Conservation (phyloP, 164 flowering plant species). For the Aristolochia californica region DNA sequence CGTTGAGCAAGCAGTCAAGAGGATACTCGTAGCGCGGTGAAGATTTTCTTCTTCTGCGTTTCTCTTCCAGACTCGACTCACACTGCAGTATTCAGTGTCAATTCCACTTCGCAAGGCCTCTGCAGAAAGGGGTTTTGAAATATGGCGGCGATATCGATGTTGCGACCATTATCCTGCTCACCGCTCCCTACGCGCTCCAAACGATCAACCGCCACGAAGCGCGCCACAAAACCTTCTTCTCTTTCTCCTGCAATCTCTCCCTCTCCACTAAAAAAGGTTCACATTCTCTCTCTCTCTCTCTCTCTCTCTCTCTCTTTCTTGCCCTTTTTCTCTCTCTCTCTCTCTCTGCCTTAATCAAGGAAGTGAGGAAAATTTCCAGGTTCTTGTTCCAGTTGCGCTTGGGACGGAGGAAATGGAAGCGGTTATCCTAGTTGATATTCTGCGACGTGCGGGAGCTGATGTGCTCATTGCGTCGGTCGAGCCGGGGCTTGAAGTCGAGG, state of each 20-base stretch:
- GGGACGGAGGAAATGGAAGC: constrained; percentile 95
- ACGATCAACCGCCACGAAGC: constrained; percentile 6
- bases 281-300: neutral
- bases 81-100: no score
- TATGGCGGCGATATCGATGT: constrained; percentile 2
- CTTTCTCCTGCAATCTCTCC: constrained; percentile 1
- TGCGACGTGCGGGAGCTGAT: constrained; percentile 79
- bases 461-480: constrained; percentile 87
- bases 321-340: neutral
- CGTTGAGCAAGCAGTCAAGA: no score
- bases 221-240: constrained; percentile 1
- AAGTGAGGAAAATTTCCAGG: constrained; percentile 23
- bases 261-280: constrained; percentile 36
- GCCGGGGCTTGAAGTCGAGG: constrained; percentile 59
- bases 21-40: no score
- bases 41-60: no score
- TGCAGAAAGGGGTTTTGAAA: neutral
- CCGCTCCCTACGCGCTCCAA: constrained; percentile 10
- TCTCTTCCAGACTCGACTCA: no score
- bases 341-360: neutral
- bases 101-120: no score
- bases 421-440: constrained; percentile 54
- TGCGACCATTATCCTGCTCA: constrained; percentile 9
- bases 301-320: neutral
- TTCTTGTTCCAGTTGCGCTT: constrained; percentile 71